Percentiles rank a stretch among this genome's conserved stretches.
Evolutionary conservation across 192 early-diverging fungal genomes (phyloP).

Genomic region (Coemansia sp.): DNA sequence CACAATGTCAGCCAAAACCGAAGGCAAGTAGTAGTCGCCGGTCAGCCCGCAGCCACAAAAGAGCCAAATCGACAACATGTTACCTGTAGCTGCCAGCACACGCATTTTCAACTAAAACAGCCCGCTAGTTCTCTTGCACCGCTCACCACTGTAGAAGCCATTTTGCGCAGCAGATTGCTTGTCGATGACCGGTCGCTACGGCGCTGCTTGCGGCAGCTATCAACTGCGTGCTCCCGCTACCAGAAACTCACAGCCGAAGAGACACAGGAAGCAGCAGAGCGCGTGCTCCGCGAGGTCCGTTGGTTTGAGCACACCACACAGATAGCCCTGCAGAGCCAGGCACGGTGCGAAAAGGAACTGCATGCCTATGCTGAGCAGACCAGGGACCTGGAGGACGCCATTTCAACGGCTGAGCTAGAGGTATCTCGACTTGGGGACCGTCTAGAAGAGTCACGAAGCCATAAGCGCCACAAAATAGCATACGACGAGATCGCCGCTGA

Average conservation of each 20-base stretch:
- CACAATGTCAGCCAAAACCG: no score
- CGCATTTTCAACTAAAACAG: not conserved
- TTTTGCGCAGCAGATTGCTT: slow-evolving; percentile 32
- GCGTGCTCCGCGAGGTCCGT: slow-evolving; percentile 34
- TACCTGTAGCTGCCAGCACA: no score
- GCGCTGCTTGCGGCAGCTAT: slow-evolving; percentile 38
- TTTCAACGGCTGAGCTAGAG: slow-evolving; percentile 3
- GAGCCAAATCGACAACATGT: no score
- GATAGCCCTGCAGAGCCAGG: slow-evolving; percentile 36
- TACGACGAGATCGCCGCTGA: slow-evolving; percentile 47
- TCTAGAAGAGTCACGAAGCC: slow-evolving; percentile 41
- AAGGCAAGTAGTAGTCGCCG: no score
- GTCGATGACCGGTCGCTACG: slow-evolving; percentile 40
- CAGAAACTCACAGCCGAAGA: slow-evolving; percentile 21
- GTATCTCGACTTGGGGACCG: slow-evolving; percentile 24
- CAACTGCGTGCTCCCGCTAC: slow-evolving; percentile 26
- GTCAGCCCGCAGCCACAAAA: no score
- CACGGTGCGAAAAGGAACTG: slow-evolving; percentile 24
- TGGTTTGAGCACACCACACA: slow-evolving; percentile 42
- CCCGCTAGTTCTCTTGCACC: not conserved
- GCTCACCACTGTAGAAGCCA: slow-evolving; percentile 18
- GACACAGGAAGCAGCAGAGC: slow-evolving; percentile 11
- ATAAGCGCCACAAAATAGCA: slow-evolving; percentile 45
- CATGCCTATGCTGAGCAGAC: slow-evolving; percentile 12
- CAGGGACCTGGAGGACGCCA: slow-evolving; percentile 6